Base-by-base conservation (phyloP, 2,329 filamentous ascomycete species). In the Neocatenulostroma microsporum region DNA sequence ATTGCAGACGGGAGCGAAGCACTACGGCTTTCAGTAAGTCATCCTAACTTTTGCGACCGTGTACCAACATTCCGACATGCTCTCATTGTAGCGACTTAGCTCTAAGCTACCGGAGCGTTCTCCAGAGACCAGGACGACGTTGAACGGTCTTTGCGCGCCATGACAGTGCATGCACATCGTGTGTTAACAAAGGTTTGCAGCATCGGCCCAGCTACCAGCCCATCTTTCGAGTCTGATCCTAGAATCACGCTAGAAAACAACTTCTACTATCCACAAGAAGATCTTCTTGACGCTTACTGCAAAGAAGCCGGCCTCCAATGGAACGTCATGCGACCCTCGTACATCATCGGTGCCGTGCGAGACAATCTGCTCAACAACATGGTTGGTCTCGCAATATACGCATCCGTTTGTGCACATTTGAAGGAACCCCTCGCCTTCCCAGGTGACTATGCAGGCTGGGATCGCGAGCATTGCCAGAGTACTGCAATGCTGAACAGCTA, bases 191-290 rank as follows among this genome's bases (percentile, higher is more conserved):
- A 24, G 8, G 21, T n/a, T 8, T 24, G 8, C 8, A 68, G 72
- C 39, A 56, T 70, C 20, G 69, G 69, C 2, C 67, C 66, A 0
- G 45, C 59, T 0, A 49, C 57, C 1, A 57, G 58, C 2, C 71
- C 69, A 0, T 61, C 62, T 28, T 60, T 67, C 35, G 70, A 74
- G 47, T 58, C 57, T 7, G 66, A 69, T 39, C 62, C 64, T 3
- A 41, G 68, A 9, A 54, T 67, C 3, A 47, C 49, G 5, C 55
- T 69, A 0, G 7, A 9, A 8, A 29, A 14, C 10, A 74, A 74
- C 51, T 74, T 75, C 54, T 75, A 74, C 60, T 74, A 73, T 42
- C 53, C 61, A 0, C 70, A 75, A 54, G 70, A 74, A 55, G 69
- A 74, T 41, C 53, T 57, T 3, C 59, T 75, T 2, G 60, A 51